phyloP scores from a whole-genome alignment of 2,329 filamentous ascomycete species.

The Colletotrichum eremochloae region DNA sequence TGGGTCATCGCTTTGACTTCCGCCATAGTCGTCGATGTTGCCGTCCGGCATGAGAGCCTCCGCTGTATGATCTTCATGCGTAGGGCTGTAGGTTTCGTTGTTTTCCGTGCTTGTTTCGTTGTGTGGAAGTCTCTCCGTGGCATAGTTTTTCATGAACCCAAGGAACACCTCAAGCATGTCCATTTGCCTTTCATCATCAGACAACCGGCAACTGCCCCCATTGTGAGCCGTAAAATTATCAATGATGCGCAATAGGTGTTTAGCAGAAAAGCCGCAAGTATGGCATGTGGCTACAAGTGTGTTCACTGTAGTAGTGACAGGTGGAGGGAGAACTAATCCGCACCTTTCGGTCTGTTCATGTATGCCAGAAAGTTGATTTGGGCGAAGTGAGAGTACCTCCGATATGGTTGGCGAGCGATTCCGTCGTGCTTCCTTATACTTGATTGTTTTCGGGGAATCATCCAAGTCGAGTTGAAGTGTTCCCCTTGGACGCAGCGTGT shows the following conservation, averaged over 20 bases:
- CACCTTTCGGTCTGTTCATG: background rate
- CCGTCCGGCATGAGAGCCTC: background rate
- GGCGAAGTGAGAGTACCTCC: no score
- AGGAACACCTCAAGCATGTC: slow-evolving; percentile 12
- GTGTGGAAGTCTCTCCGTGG: slow-evolving; percentile 11
- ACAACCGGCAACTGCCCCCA: background rate
- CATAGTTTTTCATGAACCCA: slow-evolving; percentile 19
- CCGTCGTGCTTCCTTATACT: no score
- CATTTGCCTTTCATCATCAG: background rate
- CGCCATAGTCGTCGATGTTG: background rate
- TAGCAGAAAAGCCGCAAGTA: slow-evolving; percentile 3
- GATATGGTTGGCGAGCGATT: no score
- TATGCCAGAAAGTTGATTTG: background rate
- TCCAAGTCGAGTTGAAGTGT: background rate
- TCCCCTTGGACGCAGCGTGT: background rate
- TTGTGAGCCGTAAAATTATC: no score
- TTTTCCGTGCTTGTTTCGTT: background rate
- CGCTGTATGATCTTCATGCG: background rate
- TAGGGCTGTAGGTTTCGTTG: background rate
- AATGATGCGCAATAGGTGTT: background rate
- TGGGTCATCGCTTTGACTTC: background rate
- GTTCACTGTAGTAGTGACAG: no score
- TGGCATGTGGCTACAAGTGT: no score
- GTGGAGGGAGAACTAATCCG: background rate
- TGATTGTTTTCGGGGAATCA: no score